Evolutionary conservation across 495 filamentous ascomycete species (phyloP), one percentile per base, ranked within the genome.

Genomic region (Daldinia decipiens): DNA sequence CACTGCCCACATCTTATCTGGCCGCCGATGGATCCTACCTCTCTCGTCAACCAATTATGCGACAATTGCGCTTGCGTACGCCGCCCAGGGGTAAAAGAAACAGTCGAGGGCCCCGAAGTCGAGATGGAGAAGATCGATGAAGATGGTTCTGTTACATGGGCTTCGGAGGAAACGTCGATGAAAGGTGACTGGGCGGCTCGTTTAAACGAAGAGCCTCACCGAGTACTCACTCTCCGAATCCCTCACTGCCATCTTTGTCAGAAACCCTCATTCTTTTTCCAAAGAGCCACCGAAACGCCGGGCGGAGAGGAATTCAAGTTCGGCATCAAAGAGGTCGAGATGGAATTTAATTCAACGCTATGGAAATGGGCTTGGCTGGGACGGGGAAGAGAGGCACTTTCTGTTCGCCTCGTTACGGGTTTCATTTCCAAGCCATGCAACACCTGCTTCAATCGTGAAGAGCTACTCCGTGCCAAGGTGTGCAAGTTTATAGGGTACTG

Each of bases 241-340:
- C 68, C 68, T 4, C 54, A 5, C 17, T 71, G 68, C 43, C 52
- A 55, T 15, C 40, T 71, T 5, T 71, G 68, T 39, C 27, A 59
- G n/a, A 26, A 43, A 11, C 62, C 68, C 8, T 32, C n/a, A 11
- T 65, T 61, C 19, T 52, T 51, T 58, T 19, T 15, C 31, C 27
- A 29, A 12, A 31, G 62, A 11, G n/a, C 8, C 19, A 26, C 21
- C 6, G 21, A 5, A 39, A 26, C 6, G 12, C 34, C 3, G 11
- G 4, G 1, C 43, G 12, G 5, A 21, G 32, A 40, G n/a, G 1
- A 13, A 8, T 1, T 21, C 3, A 40, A 39, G 17, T 39, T 57
- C 34, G 54, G 54, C 17, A 57, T 57, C 31, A 38, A 57, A 57
- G 32, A 38, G 1, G 21, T 57, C 1, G 54, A 57, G 9, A 24